Base-by-base conservation (phyloP, 306 rosid species). In the Oemleria cerasiformis region DNA sequence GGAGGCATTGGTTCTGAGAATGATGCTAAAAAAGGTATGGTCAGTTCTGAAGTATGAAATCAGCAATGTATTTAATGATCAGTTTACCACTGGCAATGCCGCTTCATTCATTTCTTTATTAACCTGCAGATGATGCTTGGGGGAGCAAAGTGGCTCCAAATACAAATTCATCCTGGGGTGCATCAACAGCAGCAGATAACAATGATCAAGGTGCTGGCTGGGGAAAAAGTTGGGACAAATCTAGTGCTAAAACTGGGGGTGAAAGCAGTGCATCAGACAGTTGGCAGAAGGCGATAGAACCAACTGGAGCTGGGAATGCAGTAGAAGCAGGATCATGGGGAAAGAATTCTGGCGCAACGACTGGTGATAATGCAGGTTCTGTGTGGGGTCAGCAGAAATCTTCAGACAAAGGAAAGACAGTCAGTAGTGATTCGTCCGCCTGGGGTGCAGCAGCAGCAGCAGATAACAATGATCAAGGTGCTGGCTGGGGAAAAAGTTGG, bases 101-200 rank as follows among this genome's bases (percentile, higher is more conserved):
- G 69, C 13, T 77, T 71, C 60, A 53, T 57, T 56, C 14, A 50
- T 39, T 68, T 64, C 25, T 66, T 36, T 79, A 63, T 54, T 86
- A 49, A 74, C 49, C 34, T 67, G 58, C 70, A 85, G 88, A 83
- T 80, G 86, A 84, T 74, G 57, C 90, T 51, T 91, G 98, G 98
- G 93, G 65, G 11, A 79, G 78, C 79, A 84, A 84, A 78, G 80
- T 54, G 6, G 72, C 82, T 63, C 74, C 92, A 48, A 81, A 70
- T 43, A 76, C 72, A 53, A 85, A 60, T 68, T 79, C 86, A 1
- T 67, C 97, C 58, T 93, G 98, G 97, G 96, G 92, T 73, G 80
- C 89, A 48, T 83, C 87, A 7, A 75, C 71, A 19, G 62, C 76
- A 68, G 78, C 63, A 19, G 71, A 75, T n/a, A 83, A 73, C 63